Conservation (phyloP, 2,329 filamentous ascomycete species). For the Anisogramma anomala region DNA sequence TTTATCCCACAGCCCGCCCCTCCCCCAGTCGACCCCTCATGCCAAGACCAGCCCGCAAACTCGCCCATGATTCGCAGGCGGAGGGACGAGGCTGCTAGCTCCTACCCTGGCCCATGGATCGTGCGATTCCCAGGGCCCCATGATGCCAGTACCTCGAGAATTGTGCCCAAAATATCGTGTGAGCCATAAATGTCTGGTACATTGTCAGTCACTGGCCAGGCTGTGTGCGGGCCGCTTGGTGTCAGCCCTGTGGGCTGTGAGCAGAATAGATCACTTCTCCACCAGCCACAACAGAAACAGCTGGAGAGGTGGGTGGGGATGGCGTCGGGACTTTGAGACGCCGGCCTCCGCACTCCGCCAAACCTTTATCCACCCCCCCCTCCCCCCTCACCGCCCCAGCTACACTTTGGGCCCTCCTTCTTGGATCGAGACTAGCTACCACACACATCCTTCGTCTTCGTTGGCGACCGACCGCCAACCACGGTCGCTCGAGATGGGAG, state of each 20-base stretch:
- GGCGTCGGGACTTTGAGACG: slow-evolving; percentile 2
- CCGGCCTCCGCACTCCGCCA: not conserved
- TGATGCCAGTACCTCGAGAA: too few species aligned
- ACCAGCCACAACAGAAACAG: not conserved
- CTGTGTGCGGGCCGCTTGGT: not conserved
- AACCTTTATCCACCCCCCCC: slow-evolving; percentile 1
- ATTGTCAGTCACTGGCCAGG: not conserved
- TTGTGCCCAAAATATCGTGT: too few species aligned
- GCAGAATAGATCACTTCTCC: too few species aligned
- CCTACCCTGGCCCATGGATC: not conserved
- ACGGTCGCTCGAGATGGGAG: too few species aligned
- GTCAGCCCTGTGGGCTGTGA: slow-evolving; percentile 4
- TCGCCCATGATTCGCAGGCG: not conserved
- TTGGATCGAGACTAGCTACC: too few species aligned
- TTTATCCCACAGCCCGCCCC: too few species aligned
- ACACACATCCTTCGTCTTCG: too few species aligned
- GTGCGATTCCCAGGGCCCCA: too few species aligned
- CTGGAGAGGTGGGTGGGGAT: not conserved
- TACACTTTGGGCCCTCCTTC: not conserved
- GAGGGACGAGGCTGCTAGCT: slow-evolving; percentile 1
- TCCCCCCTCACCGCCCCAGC: not conserved
- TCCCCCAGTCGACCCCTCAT: not conserved
- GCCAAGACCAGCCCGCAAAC: not conserved
- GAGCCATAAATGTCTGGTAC: too few species aligned
- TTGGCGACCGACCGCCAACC: too few species aligned